Conservation (phyloP, 2,329 filamentous ascomycete genomes). For the Aureobasidium sp. region DNA sequence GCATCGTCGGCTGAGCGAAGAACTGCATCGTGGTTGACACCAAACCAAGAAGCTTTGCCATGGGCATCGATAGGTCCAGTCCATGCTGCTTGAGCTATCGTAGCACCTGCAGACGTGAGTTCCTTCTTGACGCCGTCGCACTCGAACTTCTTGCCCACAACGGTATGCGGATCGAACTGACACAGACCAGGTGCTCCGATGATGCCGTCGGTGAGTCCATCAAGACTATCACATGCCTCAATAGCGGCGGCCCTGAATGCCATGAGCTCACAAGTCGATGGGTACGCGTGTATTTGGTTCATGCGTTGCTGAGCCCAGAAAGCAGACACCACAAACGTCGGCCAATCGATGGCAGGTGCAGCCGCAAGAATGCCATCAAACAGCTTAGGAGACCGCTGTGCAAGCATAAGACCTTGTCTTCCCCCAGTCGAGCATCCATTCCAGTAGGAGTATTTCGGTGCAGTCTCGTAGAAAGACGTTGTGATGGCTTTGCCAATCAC, state of each 20-base stretch:
- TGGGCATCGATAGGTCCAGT: conserved; percentile 20
- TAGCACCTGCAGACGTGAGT: conserved; percentile 24
- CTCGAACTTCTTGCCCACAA: conserved; percentile 22
- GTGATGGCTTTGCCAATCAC: conserved; percentile 26
- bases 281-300: conserved; percentile 12
- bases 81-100: conserved; percentile 26
- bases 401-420: conserved; percentile 29
- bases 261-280: conserved; percentile 28
- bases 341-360: conserved; percentile 33
- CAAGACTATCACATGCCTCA: conserved; percentile 28
- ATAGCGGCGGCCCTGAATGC: conserved; percentile 29
- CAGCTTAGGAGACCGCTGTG: conserved; percentile 29
- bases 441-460: conserved; percentile 29
- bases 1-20: conserved; percentile 22
- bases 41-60: conserved; percentile 27
- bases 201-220: conserved; percentile 30
- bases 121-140: conserved; percentile 20
- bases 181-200: conserved; percentile 23
- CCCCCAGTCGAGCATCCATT: conserved; percentile 32
- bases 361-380: conserved; percentile 34
- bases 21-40: conserved; percentile 21
- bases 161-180: conserved; percentile 23
- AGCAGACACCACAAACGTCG: conserved; percentile 21
- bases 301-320: conserved; percentile 20
- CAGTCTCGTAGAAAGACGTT: conserved; percentile 24